phyloP scores from a whole-genome alignment of 805 yeast species.

The Kodamaea fukazawae region DNA sequence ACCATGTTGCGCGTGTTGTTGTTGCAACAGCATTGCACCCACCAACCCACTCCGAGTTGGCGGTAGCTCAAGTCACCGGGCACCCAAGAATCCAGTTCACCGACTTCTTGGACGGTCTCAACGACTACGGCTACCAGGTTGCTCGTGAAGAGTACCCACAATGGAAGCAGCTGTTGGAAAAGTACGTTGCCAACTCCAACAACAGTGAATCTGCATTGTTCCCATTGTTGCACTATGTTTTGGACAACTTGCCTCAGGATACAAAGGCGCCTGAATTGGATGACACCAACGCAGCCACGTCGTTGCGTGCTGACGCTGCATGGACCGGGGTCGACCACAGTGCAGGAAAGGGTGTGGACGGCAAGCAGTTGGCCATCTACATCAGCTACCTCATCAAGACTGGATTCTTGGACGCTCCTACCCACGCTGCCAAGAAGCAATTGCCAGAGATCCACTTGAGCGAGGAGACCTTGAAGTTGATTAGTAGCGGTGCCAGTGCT shows the following conservation, averaged over 20 bases:
- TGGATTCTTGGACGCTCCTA: conserved; percentile 75
- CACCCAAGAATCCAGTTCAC: conserved; percentile 88
- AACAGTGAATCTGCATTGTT: conserved; percentile 81
- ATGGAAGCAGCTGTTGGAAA: conserved; percentile 79
- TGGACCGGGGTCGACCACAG: conserved; percentile 69
- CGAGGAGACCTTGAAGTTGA: conserved; percentile 52
- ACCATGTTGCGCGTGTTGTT: conserved; percentile 91
- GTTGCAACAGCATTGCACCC: conserved; percentile 82
- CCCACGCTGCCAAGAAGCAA: conserved; percentile 30
- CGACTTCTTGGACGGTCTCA: conserved; percentile 65
- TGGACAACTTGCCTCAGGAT: conserved; percentile 86
- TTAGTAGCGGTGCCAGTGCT: conserved; percentile 68
- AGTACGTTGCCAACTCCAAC: conserved; percentile 63
- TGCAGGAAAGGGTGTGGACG: conserved; percentile 72
- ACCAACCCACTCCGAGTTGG: conserved; percentile 48
- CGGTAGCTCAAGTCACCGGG: conserved; percentile 95
- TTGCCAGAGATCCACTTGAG: conserved; percentile 60
- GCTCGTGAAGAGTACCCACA: conserved; percentile 60
- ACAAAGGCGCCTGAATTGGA: conserved; percentile 96
- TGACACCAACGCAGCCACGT: conserved; percentile 74
- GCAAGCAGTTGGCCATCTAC: conserved; percentile 66
- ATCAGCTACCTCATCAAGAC: conserved; percentile 74
- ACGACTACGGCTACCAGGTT: conserved; percentile 70
- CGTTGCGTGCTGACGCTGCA: conserved; percentile 57
- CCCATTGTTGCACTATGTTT: conserved; percentile 90